A percentile compares a stretch with the other conserved stretches of the same genome.
These are phyloP conservation scores for Crucihimalaya himalaica DNA, from an alignment of 345 rosid genomes.

Conservation along the genomic window DNA sequence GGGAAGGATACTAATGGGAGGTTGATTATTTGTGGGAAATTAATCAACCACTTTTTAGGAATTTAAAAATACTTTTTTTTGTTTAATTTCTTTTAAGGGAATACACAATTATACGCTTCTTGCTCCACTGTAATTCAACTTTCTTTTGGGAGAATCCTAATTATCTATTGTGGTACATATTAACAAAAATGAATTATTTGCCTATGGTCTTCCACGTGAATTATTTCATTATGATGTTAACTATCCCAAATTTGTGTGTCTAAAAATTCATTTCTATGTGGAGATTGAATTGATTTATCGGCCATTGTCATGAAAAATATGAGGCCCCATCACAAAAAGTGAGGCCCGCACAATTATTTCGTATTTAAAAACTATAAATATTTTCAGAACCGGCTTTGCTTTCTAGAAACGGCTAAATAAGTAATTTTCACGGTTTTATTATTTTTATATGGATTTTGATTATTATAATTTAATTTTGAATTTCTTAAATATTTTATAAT, in stretches of 20 bases:
- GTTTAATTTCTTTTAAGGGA: background rate
- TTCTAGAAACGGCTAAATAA: too few species aligned
- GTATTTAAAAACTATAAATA: too few species aligned
- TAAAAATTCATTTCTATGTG: background rate
- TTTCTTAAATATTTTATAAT: too few species aligned
- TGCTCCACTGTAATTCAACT: background rate
- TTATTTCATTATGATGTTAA: background rate
- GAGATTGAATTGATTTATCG: background rate
- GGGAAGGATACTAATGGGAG: conserved; percentile 6
- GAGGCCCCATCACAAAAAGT: background rate
- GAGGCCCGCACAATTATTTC: background rate
- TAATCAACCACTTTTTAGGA: conserved; percentile 23
- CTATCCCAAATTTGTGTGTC: background rate
- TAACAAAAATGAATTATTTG: background rate
- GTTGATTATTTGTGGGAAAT: conserved; percentile 12
- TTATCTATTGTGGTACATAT: background rate
- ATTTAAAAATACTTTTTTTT: background rate
- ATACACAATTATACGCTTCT: background rate
- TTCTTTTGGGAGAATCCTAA: background rate
- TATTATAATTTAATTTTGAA: too few species aligned
- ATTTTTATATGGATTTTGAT: too few species aligned
- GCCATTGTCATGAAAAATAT: background rate
- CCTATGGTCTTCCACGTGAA: conserved; percentile 11
- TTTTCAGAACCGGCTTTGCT: background rate
- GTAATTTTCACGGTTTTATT: too few species aligned